Conservation (phyloP, 495 filamentous ascomycete genomes). For the Cercophora newfieldiana region DNA sequence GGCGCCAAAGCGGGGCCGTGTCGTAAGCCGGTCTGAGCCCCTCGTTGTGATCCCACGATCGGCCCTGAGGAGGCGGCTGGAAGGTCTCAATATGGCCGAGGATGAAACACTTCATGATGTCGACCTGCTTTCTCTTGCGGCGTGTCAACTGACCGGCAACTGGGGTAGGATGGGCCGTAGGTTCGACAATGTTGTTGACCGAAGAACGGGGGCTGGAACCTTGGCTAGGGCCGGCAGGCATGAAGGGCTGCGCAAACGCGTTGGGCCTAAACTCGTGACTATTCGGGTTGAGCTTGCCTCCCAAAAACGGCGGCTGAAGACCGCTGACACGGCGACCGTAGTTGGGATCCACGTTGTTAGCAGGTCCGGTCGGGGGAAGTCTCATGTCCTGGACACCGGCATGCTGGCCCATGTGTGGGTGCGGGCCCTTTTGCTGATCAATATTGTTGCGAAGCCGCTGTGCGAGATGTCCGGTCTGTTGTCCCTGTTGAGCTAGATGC, state of each 20-base stretch:
- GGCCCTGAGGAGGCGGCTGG: constrained; percentile 68
- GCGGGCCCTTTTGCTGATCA: constrained; percentile 46
- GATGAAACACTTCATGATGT: constrained; percentile 56
- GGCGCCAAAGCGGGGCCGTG: constrained; percentile 78
- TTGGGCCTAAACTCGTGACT: constrained; percentile 84
- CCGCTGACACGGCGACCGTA: constrained; percentile 50
- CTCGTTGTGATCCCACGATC: constrained; percentile 63
- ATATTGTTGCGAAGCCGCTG: constrained; percentile 47
- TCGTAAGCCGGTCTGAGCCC: constrained; percentile 76
- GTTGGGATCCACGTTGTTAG: constrained; percentile 46
- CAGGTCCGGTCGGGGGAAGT: constrained; percentile 55
- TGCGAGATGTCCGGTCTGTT: constrained; percentile 39
- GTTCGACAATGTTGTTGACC: constrained; percentile 46
- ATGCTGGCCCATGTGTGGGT: constrained; percentile 41
- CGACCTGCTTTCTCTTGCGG: constrained; percentile 63
- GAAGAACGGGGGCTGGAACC: constrained; percentile 65
- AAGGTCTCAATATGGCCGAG: constrained; percentile 71
- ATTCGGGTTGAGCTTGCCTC: constrained; percentile 75
- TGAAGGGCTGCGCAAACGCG: constrained; percentile 74
- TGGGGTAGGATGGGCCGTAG: constrained; percentile 50
- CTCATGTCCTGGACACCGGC: constrained; percentile 42
- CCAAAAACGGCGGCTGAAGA: constrained; percentile 45
- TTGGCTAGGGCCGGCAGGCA: constrained; percentile 63
- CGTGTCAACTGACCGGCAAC: constrained; percentile 53
- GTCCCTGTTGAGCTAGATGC: constrained; percentile 37